phyloP scores from a whole-genome alignment of 2,329 filamentous ascomycete species.

The Pestalotiopsis sp. region DNA sequence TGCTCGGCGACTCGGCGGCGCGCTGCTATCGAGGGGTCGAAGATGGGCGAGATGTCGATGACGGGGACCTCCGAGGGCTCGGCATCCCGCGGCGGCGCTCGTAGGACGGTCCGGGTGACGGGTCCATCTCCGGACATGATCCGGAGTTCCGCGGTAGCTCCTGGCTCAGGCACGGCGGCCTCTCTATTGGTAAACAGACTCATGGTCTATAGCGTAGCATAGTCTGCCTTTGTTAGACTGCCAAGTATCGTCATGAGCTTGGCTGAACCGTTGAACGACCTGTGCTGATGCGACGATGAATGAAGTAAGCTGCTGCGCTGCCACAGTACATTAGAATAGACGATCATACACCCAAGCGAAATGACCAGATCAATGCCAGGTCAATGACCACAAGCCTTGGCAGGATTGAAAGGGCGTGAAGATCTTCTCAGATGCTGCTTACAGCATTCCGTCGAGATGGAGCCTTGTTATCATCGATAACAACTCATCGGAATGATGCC shows the following conservation, averaged over 20 bases:
- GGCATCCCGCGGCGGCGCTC: conserved; percentile 24
- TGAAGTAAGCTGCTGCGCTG: no score
- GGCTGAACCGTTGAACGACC: neutral
- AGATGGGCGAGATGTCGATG: conserved; percentile 43
- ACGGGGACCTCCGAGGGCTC: conserved; percentile 35
- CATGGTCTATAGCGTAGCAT: neutral
- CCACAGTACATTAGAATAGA: no score
- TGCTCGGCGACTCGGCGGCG: conserved; percentile 38
- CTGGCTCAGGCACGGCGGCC: neutral
- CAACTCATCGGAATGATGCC: neutral
- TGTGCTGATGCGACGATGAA: no score
- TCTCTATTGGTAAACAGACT: neutral
- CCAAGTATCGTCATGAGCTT: neutral
- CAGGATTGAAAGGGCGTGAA: no score
- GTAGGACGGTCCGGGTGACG: conserved; percentile 20
- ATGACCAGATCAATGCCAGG: neutral
- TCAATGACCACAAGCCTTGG: no score
- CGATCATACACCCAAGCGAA: no score
- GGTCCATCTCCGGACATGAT: conserved; percentile 27
- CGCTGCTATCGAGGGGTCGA: conserved; percentile 32
- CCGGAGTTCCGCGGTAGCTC: conserved; percentile 19
- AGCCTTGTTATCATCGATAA: neutral
- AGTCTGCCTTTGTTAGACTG: neutral
- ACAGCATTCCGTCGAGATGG: neutral
- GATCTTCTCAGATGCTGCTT: neutral